Base-by-base conservation (phyloP, 225 moss, liverwort and hornwort genomes). In the Thuidium tamariscinum region DNA sequence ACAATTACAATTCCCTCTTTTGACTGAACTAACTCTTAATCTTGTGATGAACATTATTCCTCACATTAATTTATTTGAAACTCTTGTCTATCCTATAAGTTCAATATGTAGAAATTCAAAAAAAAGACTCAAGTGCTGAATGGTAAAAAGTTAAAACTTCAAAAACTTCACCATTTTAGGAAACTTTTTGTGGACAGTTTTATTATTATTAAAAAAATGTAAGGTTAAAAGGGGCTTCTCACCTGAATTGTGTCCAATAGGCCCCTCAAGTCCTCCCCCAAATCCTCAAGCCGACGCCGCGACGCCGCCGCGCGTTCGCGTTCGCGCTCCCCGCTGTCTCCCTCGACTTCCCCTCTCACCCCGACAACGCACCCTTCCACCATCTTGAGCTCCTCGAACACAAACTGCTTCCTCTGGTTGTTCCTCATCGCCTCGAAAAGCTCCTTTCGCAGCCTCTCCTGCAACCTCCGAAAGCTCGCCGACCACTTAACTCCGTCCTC, bases 391-490 rank as follows among this genome's bases (percentile, higher is more conserved):
- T 93, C 93, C 71, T 87, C 86, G 20, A 93, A 88, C 25, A 87
- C 82, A 11, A 93, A 60, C 19, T 73, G 59, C 83, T n/a, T 72
- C 12, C 9, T 55, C 2, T 46, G 36, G 14, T 22, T 52, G 36
- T 76, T 26, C 23, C 83, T 86, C 37, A 91, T 51, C 39, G 81
- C 59, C 81, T 89, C 90, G 32, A 92, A 87, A 10, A 92, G 64
- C 17, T 89, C 92, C 66, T 83, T 89, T 1, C 92, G 87, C 32
- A 92, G 83, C 20, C 89, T 88, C 86, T 93, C 91, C 60, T 93
- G 93, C 87, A 93, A 37, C 15, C 88, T 63, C 34, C 93, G 88
- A 44, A 90, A 93, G 46, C 83, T 76, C 2, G 87, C 85, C 16
- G 89, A 85, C 91, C 93, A 93, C 29, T 81, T 17, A 22, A 16